phyloP scores from a whole-genome alignment of 192 early-diverging fungal genomes.

The Rhizophagus clarus region DNA sequence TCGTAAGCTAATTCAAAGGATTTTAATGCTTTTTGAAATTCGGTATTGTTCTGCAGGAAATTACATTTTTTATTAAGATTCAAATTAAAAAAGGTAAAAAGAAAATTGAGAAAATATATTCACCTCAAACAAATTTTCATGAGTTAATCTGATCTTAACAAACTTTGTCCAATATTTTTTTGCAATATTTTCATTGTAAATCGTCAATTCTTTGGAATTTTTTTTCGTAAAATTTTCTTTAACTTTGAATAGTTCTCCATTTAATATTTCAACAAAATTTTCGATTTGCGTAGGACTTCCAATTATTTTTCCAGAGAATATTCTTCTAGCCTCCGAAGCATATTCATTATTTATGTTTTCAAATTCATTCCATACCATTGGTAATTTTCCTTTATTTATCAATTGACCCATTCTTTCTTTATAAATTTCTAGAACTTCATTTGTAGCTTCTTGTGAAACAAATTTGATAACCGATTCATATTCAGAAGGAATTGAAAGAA shows the following conservation, averaged over 20 bases:
- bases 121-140: background rate
- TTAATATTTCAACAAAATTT: background rate
- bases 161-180: background rate
- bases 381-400: background rate
- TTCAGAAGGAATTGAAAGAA: background rate
- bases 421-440: background rate
- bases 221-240: background rate
- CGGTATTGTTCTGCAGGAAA: background rate
- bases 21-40: background rate
- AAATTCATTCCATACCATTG: background rate
- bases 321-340: background rate
- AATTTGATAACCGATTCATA: background rate
- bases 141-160: background rate
- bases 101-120: background rate
- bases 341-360: background rate
- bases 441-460: background rate
- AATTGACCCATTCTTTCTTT: background rate
- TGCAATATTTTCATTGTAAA: background rate
- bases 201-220: background rate
- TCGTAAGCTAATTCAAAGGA: background rate
- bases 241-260: background rate
- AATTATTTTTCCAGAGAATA: background rate
- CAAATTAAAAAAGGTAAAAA: background rate
- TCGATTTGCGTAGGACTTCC: background rate
- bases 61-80: too few relatives aligned